These are phyloP conservation scores for Rubroboletus pulcherrimus DNA, from an alignment of 768 basidiomycete genomes.

Conservation along the genomic window DNA sequence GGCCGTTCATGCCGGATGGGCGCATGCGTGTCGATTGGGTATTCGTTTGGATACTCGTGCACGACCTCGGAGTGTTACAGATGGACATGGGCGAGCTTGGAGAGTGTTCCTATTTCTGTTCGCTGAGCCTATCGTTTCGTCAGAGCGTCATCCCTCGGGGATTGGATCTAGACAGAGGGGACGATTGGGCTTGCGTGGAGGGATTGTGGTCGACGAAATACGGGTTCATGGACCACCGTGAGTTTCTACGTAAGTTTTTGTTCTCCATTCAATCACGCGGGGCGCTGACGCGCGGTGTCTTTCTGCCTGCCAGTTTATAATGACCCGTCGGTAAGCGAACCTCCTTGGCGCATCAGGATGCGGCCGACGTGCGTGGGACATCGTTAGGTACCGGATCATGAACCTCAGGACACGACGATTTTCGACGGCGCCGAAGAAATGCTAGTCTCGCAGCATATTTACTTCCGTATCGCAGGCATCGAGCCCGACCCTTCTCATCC, in stretches of 20 bases:
- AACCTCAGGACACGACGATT: constrained; percentile 39
- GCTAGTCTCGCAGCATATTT: constrained; percentile 46
- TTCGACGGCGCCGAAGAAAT: constrained; percentile 54
- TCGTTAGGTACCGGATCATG: constrained; percentile 27
- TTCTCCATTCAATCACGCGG: background rate
- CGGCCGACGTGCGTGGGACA: constrained; percentile 1
- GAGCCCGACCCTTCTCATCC: constrained; percentile 47
- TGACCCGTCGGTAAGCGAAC: constrained; percentile 28
- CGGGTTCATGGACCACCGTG: constrained; percentile 65
- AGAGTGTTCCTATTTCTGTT: constrained; percentile 33
- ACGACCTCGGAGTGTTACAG: constrained; percentile 52
- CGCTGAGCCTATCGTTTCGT: constrained; percentile 49
- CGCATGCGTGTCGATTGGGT: constrained; percentile 53
- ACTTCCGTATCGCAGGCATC: constrained; percentile 39
- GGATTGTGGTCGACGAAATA: constrained; percentile 64
- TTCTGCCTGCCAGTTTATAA: constrained; percentile 44
- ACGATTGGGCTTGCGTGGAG: constrained; percentile 40
- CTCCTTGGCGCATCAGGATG: background rate
- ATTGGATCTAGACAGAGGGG: constrained; percentile 30
- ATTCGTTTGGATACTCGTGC: constrained; percentile 53
- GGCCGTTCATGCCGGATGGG: constrained; percentile 50
- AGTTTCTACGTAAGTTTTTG: constrained; percentile 51
- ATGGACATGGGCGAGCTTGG: constrained; percentile 37
- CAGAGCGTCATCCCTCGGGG: constrained; percentile 46
- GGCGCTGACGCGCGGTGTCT: constrained; percentile 1